Percentiles rank a stretch among this genome's conserved stretches.
phyloP scores from a whole-genome alignment of 768 basidiomycete genomes.

The Russula dissimulans region DNA sequence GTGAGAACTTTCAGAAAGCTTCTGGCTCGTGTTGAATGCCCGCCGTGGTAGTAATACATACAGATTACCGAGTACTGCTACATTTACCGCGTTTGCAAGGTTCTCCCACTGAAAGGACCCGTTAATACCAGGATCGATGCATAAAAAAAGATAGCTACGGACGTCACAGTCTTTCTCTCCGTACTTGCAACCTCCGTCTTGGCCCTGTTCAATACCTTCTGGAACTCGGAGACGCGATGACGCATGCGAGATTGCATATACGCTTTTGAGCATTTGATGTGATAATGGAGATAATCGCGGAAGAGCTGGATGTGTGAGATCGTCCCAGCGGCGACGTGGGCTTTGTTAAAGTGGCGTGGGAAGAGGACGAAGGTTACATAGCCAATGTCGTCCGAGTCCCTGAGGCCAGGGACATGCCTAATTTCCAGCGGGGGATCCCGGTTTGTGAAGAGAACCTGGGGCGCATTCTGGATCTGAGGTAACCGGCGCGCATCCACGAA shows the following conservation, averaged over 20 bases:
- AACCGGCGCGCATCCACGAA: slow-evolving; percentile 97
- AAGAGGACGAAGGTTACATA: slow-evolving; percentile 58
- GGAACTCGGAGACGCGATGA: slow-evolving; percentile 87
- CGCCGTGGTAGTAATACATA: slow-evolving; percentile 12
- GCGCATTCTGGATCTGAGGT: slow-evolving; percentile 90
- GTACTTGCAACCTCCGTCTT: slow-evolving; percentile 80
- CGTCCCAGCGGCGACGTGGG: slow-evolving; percentile 56
- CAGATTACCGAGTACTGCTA: slow-evolving; percentile 1
- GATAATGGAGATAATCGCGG: slow-evolving; percentile 98
- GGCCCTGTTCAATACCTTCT: slow-evolving; percentile 90
- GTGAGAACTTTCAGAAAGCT: neutral
- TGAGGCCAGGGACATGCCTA: slow-evolving; percentile 72
- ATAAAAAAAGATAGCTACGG: slow-evolving; percentile 22
- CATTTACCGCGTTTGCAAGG: slow-evolving; percentile 18
- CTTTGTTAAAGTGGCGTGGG: slow-evolving; percentile 86
- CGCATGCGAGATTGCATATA: slow-evolving; percentile 99
- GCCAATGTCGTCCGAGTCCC: slow-evolving; percentile 47
- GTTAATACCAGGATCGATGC: neutral
- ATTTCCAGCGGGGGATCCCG: slow-evolving; percentile 97
- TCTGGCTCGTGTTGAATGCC: neutral
- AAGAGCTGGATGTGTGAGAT: slow-evolving; percentile 96
- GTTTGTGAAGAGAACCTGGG: slow-evolving; percentile 92
- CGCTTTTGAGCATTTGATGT: slow-evolving; percentile 97
- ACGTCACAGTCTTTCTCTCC: slow-evolving; percentile 91
- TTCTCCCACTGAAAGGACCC: slow-evolving; percentile 16